A percentile compares a stretch with the other conserved stretches of the same genome.
Conservation (phyloP, 2,329 filamentous ascomycete species). For the Epichloe scottii region DNA sequence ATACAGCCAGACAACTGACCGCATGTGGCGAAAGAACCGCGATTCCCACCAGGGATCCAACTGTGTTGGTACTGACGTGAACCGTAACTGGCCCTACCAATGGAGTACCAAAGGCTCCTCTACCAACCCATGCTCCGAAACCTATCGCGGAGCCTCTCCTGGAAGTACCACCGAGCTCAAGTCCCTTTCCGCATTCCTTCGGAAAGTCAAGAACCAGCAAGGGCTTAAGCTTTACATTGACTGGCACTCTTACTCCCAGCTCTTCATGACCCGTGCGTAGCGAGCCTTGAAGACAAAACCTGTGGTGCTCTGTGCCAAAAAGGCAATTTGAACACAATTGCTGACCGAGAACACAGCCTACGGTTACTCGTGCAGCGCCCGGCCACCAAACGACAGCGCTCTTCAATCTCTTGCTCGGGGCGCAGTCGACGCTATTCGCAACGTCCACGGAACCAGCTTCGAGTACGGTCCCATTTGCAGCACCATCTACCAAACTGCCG, state of each 20-base stretch:
- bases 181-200: conserved; percentile 28
- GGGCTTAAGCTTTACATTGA: conserved; percentile 52
- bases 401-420: conserved; percentile 36
- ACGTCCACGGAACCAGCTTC: conserved; percentile 27
- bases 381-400: conserved; percentile 32
- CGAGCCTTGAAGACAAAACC: neutral
- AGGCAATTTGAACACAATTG: neutral
- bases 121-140: conserved; percentile 37
- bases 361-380: conserved; percentile 42
- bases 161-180: conserved; percentile 40
- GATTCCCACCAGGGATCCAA: conserved; percentile 24
- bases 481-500: conserved; percentile 47
- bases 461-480: conserved; percentile 41
- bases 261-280: conserved; percentile 47
- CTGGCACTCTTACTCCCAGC: conserved; percentile 51
- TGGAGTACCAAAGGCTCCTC: conserved; percentile 45
- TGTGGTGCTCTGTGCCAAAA: neutral
- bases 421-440: conserved; percentile 36
- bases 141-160: conserved; percentile 30
- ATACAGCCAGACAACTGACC: conserved; percentile 41
- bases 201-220: conserved; percentile 21
- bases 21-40: conserved; percentile 52
- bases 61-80: conserved; percentile 43
- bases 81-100: conserved; percentile 47
- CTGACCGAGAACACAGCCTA: conserved; percentile 25